Conservation (phyloP, 2,329 filamentous ascomycete genomes). For the Falciphora oryzae region DNA sequence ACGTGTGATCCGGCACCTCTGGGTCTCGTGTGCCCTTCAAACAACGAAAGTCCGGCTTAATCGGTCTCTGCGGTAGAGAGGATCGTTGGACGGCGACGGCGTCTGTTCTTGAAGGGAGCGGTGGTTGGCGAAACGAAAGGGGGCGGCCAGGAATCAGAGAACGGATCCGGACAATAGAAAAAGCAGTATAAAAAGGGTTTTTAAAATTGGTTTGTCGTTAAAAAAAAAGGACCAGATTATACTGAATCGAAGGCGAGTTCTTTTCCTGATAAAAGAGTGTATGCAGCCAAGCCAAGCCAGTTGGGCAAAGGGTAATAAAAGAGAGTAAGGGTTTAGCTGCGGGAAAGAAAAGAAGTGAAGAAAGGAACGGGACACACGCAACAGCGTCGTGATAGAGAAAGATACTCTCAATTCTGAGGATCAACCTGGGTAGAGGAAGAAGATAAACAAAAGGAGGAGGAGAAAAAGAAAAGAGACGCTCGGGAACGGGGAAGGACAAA, state of each 20-base stretch:
- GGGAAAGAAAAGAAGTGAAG: conserved; percentile 29
- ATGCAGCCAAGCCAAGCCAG: conserved; percentile 55
- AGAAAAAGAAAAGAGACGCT: conserved; percentile 22
- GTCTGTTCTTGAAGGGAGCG: background rate
- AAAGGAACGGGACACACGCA: conserved; percentile 27
- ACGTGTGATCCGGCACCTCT: conserved; percentile 5
- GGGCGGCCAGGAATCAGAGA: conserved; percentile 12
- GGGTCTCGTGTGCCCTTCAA: background rate
- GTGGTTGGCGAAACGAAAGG: conserved; percentile 16
- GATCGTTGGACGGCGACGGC: background rate
- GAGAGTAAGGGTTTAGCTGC: conserved; percentile 34
- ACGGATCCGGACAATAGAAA: conserved; percentile 20
- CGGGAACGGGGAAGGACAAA: conserved; percentile 20
- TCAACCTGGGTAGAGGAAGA: conserved; percentile 18
- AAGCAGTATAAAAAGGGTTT: conserved; percentile 20
- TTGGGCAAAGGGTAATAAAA: conserved; percentile 41
- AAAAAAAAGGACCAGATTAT: conserved; percentile 27
- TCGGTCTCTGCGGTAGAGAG: background rate
- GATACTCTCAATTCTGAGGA: conserved; percentile 20
- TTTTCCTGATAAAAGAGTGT: conserved; percentile 41
- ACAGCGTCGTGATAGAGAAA: conserved; percentile 18
- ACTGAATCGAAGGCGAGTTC: conserved; percentile 26
- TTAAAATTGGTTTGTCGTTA: conserved; percentile 8
- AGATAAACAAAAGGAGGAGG: conserved; percentile 21
- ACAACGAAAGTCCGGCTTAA: background rate